Evolutionary conservation across 164 flowering plant genomes (phyloP).

Genomic region (Sedum album): DNA sequence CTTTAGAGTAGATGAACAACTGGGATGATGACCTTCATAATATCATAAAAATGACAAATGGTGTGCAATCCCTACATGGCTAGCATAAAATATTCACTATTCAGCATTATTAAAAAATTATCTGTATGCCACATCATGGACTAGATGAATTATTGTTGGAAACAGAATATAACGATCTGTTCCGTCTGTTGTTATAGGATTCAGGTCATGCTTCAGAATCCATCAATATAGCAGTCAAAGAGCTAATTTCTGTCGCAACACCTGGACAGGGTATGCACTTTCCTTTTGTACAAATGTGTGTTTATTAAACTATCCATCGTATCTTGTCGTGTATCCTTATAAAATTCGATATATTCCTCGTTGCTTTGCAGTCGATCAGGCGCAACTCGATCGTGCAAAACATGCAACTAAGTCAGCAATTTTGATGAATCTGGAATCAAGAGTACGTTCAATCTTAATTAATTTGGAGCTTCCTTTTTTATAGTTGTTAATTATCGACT

Average conservation of each 20-base stretch:
- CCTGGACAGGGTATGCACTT: constrained; percentile 48
- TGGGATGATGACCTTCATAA: not conserved
- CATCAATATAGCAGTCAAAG: constrained; percentile 56
- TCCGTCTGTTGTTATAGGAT: constrained; percentile 26
- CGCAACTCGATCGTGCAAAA: constrained; percentile 78
- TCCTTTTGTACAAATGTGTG: not conserved
- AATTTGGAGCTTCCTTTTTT: not conserved
- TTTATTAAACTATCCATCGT: not conserved
- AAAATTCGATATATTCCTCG: not conserved
- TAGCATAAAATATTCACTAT: not conserved
- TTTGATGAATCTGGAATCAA: constrained; percentile 86
- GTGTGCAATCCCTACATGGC: not conserved
- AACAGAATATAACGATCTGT: not conserved
- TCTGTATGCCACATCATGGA: not conserved
- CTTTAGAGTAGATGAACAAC: not conserved
- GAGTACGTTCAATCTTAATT: constrained; percentile 34
- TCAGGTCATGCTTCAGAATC: constrained; percentile 49
- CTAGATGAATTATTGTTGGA: not conserved
- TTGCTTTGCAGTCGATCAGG: constrained; percentile 32
- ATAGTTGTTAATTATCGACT: not conserved
- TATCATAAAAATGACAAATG: not conserved
- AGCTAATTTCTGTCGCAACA: constrained; percentile 50
- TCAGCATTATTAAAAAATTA: not conserved
- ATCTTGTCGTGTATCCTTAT: not conserved
- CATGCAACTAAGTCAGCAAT: constrained; percentile 68